These are phyloP conservation scores for Apodospora peruviana DNA, from an alignment of 495 filamentous ascomycete species.

Conservation along the genomic window DNA sequence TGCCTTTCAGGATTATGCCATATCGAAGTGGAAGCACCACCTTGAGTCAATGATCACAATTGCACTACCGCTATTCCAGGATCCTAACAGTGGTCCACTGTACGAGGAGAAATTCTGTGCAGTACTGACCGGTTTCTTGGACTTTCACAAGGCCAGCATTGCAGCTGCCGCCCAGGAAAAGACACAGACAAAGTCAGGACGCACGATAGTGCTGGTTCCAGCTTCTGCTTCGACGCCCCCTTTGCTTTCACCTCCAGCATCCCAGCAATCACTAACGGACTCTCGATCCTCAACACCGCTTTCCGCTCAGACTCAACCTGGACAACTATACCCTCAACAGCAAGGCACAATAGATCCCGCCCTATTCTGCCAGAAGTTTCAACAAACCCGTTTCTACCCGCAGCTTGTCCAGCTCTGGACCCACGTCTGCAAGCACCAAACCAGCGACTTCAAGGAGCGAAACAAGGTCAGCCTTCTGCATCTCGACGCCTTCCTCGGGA, in stretches of 20 bases:
- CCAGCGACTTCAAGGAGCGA: slow-evolving; percentile 8
- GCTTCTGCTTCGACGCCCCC: neutral
- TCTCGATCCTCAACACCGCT: slow-evolving; percentile 4
- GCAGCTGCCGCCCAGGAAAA: neutral
- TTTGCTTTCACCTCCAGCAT: neutral
- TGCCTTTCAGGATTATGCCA: slow-evolving; percentile 36
- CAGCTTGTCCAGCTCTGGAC: slow-evolving; percentile 16
- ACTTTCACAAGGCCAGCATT: slow-evolving; percentile 4
- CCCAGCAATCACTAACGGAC: neutral
- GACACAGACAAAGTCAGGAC: neutral
- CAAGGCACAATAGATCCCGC: neutral
- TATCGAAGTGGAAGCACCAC: slow-evolving; percentile 34
- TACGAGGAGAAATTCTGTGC: neutral
- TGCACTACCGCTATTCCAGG: neutral
- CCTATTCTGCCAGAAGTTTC: slow-evolving; percentile 6
- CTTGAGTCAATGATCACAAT: slow-evolving; percentile 14
- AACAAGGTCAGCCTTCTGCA: slow-evolving; percentile 11
- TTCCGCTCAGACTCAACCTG: too few species aligned
- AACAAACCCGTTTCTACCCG: slow-evolving; percentile 9
- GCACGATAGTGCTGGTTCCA: neutral
- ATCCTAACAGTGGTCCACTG: neutral
- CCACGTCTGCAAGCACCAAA: slow-evolving; percentile 17
- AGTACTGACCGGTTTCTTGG: slow-evolving; percentile 7
- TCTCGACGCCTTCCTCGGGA: slow-evolving; percentile 17
- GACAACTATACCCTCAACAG: neutral